Evolutionary conservation across 2,329 filamentous ascomycete genomes (phyloP), one percentile per base, ranked within the genome.

Genomic region (Calonectria multiphialidica): DNA sequence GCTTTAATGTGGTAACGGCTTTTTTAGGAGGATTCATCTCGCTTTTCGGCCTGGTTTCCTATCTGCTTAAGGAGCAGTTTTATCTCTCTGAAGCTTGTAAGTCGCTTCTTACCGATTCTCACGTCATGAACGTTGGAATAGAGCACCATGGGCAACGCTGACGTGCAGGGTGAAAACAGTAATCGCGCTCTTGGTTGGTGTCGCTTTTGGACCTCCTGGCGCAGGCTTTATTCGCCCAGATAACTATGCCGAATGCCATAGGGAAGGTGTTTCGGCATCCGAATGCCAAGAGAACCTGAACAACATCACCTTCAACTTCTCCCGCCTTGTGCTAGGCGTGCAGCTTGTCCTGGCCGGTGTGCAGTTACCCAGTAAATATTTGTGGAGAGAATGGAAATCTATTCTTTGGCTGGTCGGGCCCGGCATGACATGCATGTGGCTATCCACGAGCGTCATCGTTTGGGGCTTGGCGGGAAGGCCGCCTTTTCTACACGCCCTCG

Each of bases 341-440:
- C 96, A 98, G 84, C 90, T 98, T 13, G 94, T 98, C 10, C 88
- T 98, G 8, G 95, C 95, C 0, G 96, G 96, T 7, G 92, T 98
- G 0, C 95, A 98, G 82, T 88, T 98, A 8, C 96, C 96, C 1
- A 94, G 92, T 80, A 93, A 93, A 72, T 98, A 98, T 78, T 87
- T 98, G 25, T 86, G 89, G 81, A 91, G 87, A 75, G 92, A 98
- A 91, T 96, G 94, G 93, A 94, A 91, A 79, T 90, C 93, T 12
- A 85, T 98, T 23, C 83, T 90, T 1, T 84, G 96, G 13, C 89
- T 98, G 21, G 89, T 98, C 8, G 95, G 95, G 0, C 96, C 95
- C 0, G 92, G 94, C 47, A 98, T 98, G 95, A 90, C 90, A 1
- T 85, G 87, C 72, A 98, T 98, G 95, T 98, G 96, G 96, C 77